phyloP scores from a whole-genome alignment of 169 alveolate species.

The Prorocentrum cordatum region DNA sequence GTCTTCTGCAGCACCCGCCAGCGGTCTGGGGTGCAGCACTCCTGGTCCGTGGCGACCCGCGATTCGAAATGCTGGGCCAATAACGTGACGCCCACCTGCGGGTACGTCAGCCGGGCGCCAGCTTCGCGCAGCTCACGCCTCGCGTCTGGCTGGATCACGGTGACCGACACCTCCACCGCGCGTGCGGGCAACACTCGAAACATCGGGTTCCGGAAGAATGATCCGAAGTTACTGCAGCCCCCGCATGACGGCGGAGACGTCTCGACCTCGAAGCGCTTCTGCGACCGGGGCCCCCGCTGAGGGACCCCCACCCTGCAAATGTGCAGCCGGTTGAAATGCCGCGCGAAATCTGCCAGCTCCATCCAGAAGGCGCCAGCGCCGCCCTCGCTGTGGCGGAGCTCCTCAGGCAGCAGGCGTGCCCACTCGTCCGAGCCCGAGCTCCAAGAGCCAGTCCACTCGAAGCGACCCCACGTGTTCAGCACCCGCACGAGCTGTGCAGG shows the following conservation, averaged over 20 bases:
- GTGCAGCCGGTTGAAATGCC: not conserved
- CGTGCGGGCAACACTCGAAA: not conserved
- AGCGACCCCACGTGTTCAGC: too few relatives aligned
- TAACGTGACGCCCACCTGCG: slow-evolving; percentile 17
- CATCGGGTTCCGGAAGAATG: slow-evolving; percentile 17
- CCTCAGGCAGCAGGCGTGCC: not conserved
- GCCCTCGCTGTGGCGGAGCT: not conserved
- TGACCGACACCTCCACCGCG: not conserved
- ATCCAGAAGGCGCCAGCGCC: not conserved
- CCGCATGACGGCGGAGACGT: too few relatives aligned
- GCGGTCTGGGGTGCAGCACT: slow-evolving; percentile 28
- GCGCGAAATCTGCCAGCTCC: not conserved
- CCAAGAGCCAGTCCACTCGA: too few relatives aligned
- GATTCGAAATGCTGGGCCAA: not conserved
- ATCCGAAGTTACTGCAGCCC: not conserved
- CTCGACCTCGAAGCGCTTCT: not conserved
- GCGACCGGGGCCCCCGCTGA: not conserved
- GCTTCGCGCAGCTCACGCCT: not conserved
- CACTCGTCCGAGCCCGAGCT: not conserved
- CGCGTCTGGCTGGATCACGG: not conserved
- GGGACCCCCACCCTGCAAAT: not conserved
- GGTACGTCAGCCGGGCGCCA: not conserved
- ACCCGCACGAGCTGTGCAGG: too few relatives aligned
- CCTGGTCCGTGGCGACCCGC: not conserved
- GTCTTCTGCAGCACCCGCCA: not conserved